Evolutionary conservation across 108 stramenopile genomes (phyloP).

Genomic region (Skeletonema costatum): DNA sequence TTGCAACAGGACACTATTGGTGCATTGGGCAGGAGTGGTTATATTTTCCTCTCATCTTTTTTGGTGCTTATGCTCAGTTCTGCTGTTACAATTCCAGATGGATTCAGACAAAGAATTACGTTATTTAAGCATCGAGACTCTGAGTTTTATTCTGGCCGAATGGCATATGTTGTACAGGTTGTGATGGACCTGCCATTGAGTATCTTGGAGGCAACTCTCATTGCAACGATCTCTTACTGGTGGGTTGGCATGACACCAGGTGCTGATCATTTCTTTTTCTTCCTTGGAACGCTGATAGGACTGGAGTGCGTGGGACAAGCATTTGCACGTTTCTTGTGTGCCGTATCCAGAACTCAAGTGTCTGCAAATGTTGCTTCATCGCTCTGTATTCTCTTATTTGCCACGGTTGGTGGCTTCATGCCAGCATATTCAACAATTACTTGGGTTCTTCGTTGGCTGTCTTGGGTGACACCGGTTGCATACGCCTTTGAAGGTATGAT

Average conservation of each 20-base stretch:
- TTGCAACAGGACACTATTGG: constrained; percentile 22
- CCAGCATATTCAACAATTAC: constrained; percentile 25
- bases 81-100: constrained; percentile 41
- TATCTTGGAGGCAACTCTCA: constrained; percentile 37
- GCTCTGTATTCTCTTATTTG: constrained; percentile 34
- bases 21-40: constrained; percentile 40
- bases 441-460: constrained; percentile 37
- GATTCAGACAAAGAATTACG: constrained; percentile 39
- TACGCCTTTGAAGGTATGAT: constrained; percentile 48
- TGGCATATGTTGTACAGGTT: constrained; percentile 28
- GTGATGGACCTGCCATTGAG: constrained; percentile 34
- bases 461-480: constrained; percentile 41
- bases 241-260: constrained; percentile 50
- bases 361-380: constrained; percentile 39
- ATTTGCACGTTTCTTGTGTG: constrained; percentile 43
- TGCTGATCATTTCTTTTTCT: constrained; percentile 37
- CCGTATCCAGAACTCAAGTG: constrained; percentile 42
- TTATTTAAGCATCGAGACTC: constrained; percentile 50
- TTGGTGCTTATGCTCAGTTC: constrained; percentile 52
- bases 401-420: constrained; percentile 50
- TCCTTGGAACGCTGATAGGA: constrained; percentile 43
- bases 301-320: constrained; percentile 51
- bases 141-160: constrained; percentile 35
- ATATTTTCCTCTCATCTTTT: constrained; percentile 43
- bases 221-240: constrained; percentile 49